phyloP scores from a whole-genome alignment of 2,329 filamentous ascomycete genomes.

The Orbilia javanica region DNA sequence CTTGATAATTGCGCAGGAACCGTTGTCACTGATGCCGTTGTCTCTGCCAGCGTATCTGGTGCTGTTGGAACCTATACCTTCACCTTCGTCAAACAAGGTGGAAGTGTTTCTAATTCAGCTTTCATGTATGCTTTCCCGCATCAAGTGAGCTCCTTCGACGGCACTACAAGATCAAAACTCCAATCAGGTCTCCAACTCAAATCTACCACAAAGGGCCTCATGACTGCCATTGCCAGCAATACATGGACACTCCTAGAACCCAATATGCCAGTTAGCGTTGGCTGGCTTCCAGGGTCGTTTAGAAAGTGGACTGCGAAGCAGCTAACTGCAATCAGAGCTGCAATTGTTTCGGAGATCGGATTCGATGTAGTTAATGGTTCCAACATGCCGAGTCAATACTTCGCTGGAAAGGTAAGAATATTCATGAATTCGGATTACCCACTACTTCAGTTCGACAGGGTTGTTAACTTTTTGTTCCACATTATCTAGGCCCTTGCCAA shows the following conservation, averaged over 20 bases:
- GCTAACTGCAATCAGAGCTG: conserved; percentile 70
- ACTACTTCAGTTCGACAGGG: conserved; percentile 37
- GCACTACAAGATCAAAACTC: conserved; percentile 67
- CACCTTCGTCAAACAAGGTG: conserved; percentile 78
- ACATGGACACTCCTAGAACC: conserved; percentile 83
- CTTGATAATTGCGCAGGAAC: conserved; percentile 82
- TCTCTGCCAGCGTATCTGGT: conserved; percentile 75
- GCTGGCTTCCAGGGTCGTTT: conserved; percentile 65
- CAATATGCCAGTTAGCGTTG: conserved; percentile 78
- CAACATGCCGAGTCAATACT: conserved; percentile 88
- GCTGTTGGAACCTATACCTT: conserved; percentile 79
- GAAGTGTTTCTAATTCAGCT: conserved; percentile 70
- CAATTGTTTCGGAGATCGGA: conserved; percentile 78
- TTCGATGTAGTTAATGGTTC: conserved; percentile 79
- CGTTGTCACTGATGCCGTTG: conserved; percentile 75
- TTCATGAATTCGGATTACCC: neutral
- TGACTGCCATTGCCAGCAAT: conserved; percentile 78
- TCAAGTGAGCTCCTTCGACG: conserved; percentile 81
- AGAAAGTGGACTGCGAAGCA: conserved; percentile 32
- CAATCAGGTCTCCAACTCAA: conserved; percentile 73
- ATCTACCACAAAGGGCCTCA: conserved; percentile 86
- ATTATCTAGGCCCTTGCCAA: conserved; percentile 78
- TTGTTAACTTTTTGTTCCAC: conserved; percentile 63
- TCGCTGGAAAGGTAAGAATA: conserved; percentile 82
- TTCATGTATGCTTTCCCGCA: conserved; percentile 92